phyloP scores from a whole-genome alignment of 2,329 filamentous ascomycete species.

The Zasmidium cellare region DNA sequence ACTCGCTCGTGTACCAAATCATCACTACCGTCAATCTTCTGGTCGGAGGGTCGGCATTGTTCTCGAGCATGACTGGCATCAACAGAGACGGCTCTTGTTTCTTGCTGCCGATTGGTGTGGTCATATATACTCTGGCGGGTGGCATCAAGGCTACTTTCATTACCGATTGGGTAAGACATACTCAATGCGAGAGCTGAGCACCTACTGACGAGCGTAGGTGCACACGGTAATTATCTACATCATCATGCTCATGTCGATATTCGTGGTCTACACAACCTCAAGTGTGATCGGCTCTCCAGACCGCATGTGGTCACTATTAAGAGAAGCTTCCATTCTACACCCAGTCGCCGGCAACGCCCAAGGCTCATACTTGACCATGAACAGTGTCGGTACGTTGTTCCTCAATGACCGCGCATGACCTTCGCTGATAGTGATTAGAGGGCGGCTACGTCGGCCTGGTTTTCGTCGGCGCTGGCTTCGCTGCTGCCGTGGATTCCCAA shows the following conservation, averaged over 20 bases:
- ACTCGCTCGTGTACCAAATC: conserved; percentile 42
- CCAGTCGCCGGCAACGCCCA: conserved; percentile 40
- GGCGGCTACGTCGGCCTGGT: conserved; percentile 29
- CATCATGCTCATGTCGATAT: conserved; percentile 46
- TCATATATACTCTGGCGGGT: conserved; percentile 37
- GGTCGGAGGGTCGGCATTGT: conserved; percentile 45
- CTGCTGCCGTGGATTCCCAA: conserved; percentile 16
- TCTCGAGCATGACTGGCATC: conserved; percentile 45
- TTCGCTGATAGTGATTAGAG: conserved; percentile 1
- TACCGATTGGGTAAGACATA: conserved; percentile 26
- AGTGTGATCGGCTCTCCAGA: conserved; percentile 40
- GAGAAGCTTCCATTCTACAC: conserved; percentile 26
- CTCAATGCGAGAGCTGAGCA: neutral
- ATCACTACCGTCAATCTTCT: conserved; percentile 44
- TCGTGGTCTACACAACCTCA: conserved; percentile 41
- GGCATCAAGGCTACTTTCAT: conserved; percentile 46
- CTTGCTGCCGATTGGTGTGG: conserved; percentile 41
- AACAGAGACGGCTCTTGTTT: conserved; percentile 47
- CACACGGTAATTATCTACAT: conserved; percentile 41
- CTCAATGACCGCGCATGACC: too few relatives aligned
- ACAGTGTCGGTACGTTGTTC: conserved; percentile 17
- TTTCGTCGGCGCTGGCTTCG: conserved; percentile 17
- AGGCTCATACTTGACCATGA: conserved; percentile 42
- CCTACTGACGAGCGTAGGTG: conserved; percentile 7
- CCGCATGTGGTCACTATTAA: conserved; percentile 36